These are phyloP conservation scores for Maudiozyma barnettii DNA, from an alignment of 805 yeast species.

Conservation along the genomic window DNA sequence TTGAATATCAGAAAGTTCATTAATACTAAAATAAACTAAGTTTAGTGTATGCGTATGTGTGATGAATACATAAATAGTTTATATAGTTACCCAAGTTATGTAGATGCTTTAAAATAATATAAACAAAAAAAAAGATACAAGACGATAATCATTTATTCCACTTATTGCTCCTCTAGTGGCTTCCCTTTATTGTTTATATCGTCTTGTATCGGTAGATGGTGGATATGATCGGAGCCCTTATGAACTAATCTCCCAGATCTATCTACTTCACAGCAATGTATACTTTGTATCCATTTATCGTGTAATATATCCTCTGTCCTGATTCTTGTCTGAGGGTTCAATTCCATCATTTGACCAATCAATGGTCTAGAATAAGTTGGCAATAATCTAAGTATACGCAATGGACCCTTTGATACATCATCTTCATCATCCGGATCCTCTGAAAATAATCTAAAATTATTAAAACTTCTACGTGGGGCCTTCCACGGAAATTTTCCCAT, in stretches of 20 bases:
- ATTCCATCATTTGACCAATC: conserved; percentile 53
- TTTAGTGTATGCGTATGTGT: no score
- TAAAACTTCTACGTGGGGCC: conserved; percentile 70
- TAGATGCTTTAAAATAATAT: no score
- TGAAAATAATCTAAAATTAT: conserved; percentile 62
- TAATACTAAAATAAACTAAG: no score
- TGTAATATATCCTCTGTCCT: conserved; percentile 45
- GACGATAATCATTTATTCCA: not conserved
- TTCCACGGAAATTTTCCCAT: conserved; percentile 92
- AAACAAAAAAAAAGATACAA: no score
- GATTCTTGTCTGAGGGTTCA: conserved; percentile 51
- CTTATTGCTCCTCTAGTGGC: not conserved
- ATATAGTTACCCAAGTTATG: no score
- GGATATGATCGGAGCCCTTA: conserved; percentile 40
- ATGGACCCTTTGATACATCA: conserved; percentile 54
- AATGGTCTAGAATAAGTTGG: conserved; percentile 58
- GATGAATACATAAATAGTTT: no score
- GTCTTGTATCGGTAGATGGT: conserved; percentile 61
- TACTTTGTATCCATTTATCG: conserved; percentile 49
- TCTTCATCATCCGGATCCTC: conserved; percentile 32
- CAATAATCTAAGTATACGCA: conserved; percentile 57
- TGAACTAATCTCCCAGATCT: not conserved
- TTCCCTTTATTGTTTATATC: conserved; percentile 33
- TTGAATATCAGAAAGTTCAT: no score
- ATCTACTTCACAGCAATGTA: conserved; percentile 42